Evolutionary conservation across 306 rosid species (phyloP).

Genomic region (Lathyrus aphaca): DNA sequence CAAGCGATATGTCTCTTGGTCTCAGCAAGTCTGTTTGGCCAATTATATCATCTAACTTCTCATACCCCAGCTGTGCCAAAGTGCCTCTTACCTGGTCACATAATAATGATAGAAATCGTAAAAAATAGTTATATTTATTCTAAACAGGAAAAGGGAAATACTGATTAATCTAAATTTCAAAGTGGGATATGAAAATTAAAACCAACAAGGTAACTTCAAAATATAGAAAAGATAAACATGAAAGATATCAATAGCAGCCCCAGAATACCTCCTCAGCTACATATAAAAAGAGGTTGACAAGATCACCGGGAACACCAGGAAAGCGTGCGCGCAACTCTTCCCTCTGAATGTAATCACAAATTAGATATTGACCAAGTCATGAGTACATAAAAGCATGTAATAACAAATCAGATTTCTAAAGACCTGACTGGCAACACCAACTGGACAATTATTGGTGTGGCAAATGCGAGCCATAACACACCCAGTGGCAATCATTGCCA

Average conservation of each 20-base stretch:
- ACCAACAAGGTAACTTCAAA: slow-evolving; percentile 23
- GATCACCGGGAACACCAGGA: slow-evolving; percentile 99
- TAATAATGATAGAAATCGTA: slow-evolving; percentile 9
- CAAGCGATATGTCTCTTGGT: slow-evolving; percentile 83
- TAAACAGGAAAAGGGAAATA: slow-evolving; percentile 34
- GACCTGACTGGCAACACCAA: slow-evolving; percentile 99
- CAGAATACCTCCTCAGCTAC: slow-evolving; percentile 94
- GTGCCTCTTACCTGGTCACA: slow-evolving; percentile 86
- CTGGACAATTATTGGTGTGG: slow-evolving; percentile 98
- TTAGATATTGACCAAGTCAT: slow-evolving; percentile 36
- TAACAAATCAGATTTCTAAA: slow-evolving; percentile 29
- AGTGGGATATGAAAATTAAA: slow-evolving; percentile 19
- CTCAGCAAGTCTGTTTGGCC: slow-evolving; percentile 79
- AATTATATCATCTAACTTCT: slow-evolving; percentile 90
- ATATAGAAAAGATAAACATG: slow-evolving; percentile 31
- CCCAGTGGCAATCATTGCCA: slow-evolving; percentile 97
- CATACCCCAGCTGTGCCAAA: slow-evolving; percentile 92
- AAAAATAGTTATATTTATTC: slow-evolving; percentile 24
- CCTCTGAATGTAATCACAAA: slow-evolving; percentile 60
- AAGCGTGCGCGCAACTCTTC: slow-evolving; percentile 99
- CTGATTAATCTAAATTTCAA: slow-evolving; percentile 23
- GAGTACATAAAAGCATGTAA: slow-evolving; percentile 20
- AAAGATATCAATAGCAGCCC: slow-evolving; percentile 36
- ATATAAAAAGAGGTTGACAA: slow-evolving; percentile 90
- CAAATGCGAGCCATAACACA: slow-evolving; percentile 98